Percentiles rank a stretch among this genome's conserved stretches.
Evolutionary conservation across 768 basidiomycete genomes (phyloP).

Genomic region (Scleroderma citrinum): DNA sequence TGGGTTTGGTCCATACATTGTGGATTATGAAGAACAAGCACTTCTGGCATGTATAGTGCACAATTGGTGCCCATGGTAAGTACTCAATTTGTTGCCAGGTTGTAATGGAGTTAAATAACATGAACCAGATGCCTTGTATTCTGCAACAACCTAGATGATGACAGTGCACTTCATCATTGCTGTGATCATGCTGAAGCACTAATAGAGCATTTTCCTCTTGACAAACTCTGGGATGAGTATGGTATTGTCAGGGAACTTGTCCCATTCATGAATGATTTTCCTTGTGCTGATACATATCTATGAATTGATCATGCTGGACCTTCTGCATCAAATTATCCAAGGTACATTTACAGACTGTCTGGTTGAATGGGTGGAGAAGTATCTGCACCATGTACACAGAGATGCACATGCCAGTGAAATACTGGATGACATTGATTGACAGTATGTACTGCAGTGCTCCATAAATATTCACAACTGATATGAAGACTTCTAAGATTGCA

Average conservation of each 20-base stretch:
- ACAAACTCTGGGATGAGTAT: slow-evolving; percentile 21
- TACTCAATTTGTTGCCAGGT: neutral
- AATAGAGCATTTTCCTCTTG: neutral
- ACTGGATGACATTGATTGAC: slow-evolving; percentile 30
- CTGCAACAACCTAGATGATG: neutral
- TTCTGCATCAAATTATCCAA: slow-evolving; percentile 35
- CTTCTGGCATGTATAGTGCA: slow-evolving; percentile 27
- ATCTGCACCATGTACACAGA: slow-evolving; percentile 17
- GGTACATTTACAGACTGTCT: slow-evolving; percentile 38
- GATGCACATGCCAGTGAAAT: slow-evolving; percentile 19
- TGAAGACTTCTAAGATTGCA: slow-evolving; percentile 7
- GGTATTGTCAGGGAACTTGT: slow-evolving; percentile 20
- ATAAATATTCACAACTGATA: neutral
- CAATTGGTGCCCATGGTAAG: slow-evolving; percentile 26
- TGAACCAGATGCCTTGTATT: neutral
- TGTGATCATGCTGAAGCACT: neutral
- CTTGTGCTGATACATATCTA: slow-evolving; percentile 18
- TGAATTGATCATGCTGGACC: slow-evolving; percentile 1
- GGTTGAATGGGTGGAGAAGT: slow-evolving; percentile 31
- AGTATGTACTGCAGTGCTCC: slow-evolving; percentile 14
- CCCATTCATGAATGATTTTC: slow-evolving; percentile 29
- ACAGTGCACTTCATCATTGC: neutral
- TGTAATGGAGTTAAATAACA: neutral
- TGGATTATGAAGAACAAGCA: slow-evolving; percentile 34
- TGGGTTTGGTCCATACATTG: slow-evolving; percentile 32